A percentile compares a stretch with the other conserved stretches of the same genome.
These are phyloP conservation scores for Populus tomentosa DNA, from an alignment of 441 rosid species.

Conservation along the genomic window DNA sequence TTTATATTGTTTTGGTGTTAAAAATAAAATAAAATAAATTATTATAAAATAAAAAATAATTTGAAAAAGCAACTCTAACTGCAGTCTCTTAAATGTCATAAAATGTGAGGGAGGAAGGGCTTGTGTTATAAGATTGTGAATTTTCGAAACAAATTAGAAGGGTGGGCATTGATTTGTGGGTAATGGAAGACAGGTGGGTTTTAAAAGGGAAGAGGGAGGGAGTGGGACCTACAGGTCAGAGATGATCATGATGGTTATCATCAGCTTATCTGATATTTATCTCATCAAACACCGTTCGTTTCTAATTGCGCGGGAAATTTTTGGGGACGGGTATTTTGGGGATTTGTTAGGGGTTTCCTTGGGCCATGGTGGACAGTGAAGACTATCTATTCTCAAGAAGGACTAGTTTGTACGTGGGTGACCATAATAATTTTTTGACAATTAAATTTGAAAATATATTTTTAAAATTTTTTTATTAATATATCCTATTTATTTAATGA, in stretches of 20 bases:
- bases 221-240: constrained; percentile 28
- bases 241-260: constrained; percentile 16
- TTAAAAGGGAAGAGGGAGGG: constrained; percentile 21
- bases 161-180: constrained; percentile 49
- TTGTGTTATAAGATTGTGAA: neutral
- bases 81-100: neutral
- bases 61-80: too few relatives aligned
- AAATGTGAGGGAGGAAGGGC: neutral
- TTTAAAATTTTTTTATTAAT: too few relatives aligned
- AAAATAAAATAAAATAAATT: too few relatives aligned
- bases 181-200: constrained; percentile 68
- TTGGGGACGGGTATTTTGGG: constrained; percentile 9
- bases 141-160: neutral
- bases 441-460: neutral
- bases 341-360: neutral
- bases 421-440: neutral
- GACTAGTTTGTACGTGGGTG: neutral
- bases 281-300: constrained; percentile 10
- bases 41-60: too few relatives aligned
- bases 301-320: constrained; percentile 20
- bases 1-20: too few relatives aligned
- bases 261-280: constrained; percentile 12
- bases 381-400: neutral
- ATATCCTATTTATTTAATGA: too few relatives aligned
- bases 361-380: neutral